A percentile compares a stretch with the other conserved stretches of the same genome.
These are phyloP conservation scores for Vitis riparia DNA, from an alignment of 164 flowering plant species.

Conservation along the genomic window DNA sequence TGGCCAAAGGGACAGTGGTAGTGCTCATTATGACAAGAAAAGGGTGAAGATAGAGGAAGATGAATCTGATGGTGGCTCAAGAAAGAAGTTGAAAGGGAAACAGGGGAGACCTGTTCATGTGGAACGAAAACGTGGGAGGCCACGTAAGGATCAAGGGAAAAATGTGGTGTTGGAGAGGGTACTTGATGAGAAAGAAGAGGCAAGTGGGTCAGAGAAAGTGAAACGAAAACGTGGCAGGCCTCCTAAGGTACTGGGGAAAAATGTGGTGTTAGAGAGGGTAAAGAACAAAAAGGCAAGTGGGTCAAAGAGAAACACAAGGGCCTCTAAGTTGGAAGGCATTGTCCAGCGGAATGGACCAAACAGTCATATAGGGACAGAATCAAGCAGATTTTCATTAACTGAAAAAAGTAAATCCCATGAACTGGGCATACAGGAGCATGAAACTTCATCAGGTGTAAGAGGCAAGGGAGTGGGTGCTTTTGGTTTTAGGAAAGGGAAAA, in stretches of 20 bases:
- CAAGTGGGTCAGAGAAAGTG: not conserved
- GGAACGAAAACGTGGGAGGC: conserved; percentile 14
- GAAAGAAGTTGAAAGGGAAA: conserved; percentile 1
- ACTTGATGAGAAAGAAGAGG: not conserved
- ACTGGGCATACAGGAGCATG: conserved; percentile 3
- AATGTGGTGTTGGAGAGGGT: not conserved
- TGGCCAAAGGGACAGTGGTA: not conserved
- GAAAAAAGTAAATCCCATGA: conserved; percentile 1
- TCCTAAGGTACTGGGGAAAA: conserved; percentile 3
- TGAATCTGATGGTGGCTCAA: not conserved
- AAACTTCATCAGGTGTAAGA: not conserved
- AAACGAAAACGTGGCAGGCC: conserved; percentile 18
- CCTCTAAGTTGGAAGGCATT: not conserved
- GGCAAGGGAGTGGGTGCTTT: not conserved
- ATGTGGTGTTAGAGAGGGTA: not conserved
- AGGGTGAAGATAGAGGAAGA: not conserved
- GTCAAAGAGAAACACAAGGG: not conserved
- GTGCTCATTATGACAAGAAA: conserved; percentile 3
- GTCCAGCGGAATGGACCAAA: conserved; percentile 1
- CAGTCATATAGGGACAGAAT: not conserved
- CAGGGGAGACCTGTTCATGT: not conserved
- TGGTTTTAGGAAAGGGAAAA: conserved; percentile 6
- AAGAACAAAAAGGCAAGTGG: not conserved
- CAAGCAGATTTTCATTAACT: not conserved
- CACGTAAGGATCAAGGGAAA: conserved; percentile 6